Evolutionary conservation across 2,329 filamentous ascomycete genomes (phyloP).

Genomic region (Trichoderma breve): DNA sequence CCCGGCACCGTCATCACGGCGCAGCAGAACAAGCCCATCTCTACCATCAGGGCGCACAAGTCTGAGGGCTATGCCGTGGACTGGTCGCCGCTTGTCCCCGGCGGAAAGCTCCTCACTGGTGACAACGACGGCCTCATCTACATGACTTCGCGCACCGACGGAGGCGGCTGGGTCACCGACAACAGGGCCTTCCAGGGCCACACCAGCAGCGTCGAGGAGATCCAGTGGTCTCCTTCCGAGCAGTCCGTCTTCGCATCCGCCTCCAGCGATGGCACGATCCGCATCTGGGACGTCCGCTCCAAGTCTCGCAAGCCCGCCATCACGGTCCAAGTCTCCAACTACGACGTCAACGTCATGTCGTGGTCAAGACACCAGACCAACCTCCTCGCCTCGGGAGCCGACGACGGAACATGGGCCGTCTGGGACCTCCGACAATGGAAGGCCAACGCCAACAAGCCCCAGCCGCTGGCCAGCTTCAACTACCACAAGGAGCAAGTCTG

Average conservation of each 20-base stretch:
- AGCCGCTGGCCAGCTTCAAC: constrained; percentile 86
- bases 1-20: constrained; percentile 78
- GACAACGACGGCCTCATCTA: constrained; percentile 91
- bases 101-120: constrained; percentile 85
- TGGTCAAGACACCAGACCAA: constrained; percentile 90
- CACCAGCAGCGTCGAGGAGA: constrained; percentile 81
- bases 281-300: constrained; percentile 91
- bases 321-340: constrained; percentile 76
- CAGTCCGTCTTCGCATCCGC: constrained; percentile 91
- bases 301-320: constrained; percentile 88
- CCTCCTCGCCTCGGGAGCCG: constrained; percentile 85
- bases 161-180: constrained; percentile 87
- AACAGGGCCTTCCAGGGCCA: constrained; percentile 81
- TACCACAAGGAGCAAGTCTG: constrained; percentile 98
- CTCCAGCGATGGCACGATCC: constrained; percentile 89
- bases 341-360: constrained; percentile 93
- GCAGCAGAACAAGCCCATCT: constrained; percentile 83
- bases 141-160: constrained; percentile 79
- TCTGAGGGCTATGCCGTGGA: constrained; percentile 94
- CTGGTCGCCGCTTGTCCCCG: constrained; percentile 77
- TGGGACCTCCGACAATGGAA: constrained; percentile 98
- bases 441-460: constrained; percentile 57
- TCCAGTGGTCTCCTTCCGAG: constrained; percentile 96
- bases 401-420: constrained; percentile 90
- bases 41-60: constrained; percentile 87